Base-by-base conservation (phyloP, 805 yeast genomes). In the Candida awuae region DNA sequence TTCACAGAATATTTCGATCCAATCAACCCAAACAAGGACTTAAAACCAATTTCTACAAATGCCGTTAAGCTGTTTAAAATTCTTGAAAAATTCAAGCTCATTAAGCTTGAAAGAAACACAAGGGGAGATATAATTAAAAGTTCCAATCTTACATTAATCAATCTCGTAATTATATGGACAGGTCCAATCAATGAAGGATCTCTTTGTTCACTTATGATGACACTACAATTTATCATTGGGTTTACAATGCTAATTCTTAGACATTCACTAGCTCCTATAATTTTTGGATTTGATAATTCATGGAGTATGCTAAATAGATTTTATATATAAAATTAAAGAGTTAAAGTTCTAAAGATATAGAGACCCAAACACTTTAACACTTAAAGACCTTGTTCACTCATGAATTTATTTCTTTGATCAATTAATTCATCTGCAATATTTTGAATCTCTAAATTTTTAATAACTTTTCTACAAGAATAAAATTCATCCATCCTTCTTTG, bases 171-270 rank as follows among this genome's bases (percentile, higher is more conserved):
- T 30, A 94, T 90, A 8, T 77, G 87, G 84, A 67, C 80, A 31
- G 98, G 98, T 1, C 97, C 98, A 4, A 57, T 83, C 67, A 70
- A 88, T 42, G 99, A 92, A 59, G 95, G 84, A 55, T 63, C 55
- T 17, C 65, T 92, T 39, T 83, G 97, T 47, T 42, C 62, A 17
- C 51, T 70, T 4, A 68, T 92, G 13, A 53, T 92, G 51, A 50
- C 50, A 0, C 48, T 78, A 12, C 97, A 92, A 57, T 73, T 84
- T 32, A 35, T 58, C 0, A 56, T 80, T 34, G 97, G 97, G 0
- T 41, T 84, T 4, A 20, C 58, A 2, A 84, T 90, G 57, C 66
- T 90, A 5, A 55, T 71, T 1, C 72, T 75, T 9, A 75, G 99
- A 58, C 97, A 92, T 59, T 71, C 86, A 1, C 63, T 86, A 12